Base-by-base conservation (phyloP, 1,139 yeast genomes). In the Pichia sp. region DNA sequence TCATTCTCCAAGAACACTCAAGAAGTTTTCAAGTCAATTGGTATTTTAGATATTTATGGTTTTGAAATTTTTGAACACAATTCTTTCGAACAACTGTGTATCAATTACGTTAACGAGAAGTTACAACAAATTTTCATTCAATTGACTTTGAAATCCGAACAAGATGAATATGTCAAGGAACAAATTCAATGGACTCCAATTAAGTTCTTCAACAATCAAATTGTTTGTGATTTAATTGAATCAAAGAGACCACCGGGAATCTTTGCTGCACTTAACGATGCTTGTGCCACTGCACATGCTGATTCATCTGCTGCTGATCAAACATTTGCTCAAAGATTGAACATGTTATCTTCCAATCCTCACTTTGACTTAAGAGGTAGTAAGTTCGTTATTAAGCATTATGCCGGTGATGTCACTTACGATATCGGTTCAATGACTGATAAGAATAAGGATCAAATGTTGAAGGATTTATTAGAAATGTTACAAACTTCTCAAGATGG, bases 151-250 rank as follows among this genome's bases (percentile, higher is more conserved):
- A 93, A 93, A 68, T 89, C 98, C 0, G 99, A 93, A 67, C 99
- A 93, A 71, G 99, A 93, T 55, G 98, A 94, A 65, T 93, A 94
- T 61, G 94, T 90, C 36, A 87, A 86, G 58, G 99, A 93, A 67
- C 87, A 89, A 67, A 94, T 94, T 62, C 79, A 89, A 65, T 94
- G 99, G 99, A 88, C 96, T 9, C 99, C 99, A 18, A 94, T 94
- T 63, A 87, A 93, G 55, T 94, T 90, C 68, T 94, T 94, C 71
- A 93, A 94, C 69, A 94, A 94, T 69, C 85, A 93, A 68, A 85
- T 94, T 58, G 99, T 94, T 36, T 94, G 99, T 73, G 99, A 94
- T 61, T 76, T 94, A 65, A 94, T 94, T 63, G 99, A 94, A 68
- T 88, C 90, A 32, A 81, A 82, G 50, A 80, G 97, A 62, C 99